Evolutionary conservation across 495 filamentous ascomycete species (phyloP).

Genomic region (Neohortaea acidophila): DNA sequence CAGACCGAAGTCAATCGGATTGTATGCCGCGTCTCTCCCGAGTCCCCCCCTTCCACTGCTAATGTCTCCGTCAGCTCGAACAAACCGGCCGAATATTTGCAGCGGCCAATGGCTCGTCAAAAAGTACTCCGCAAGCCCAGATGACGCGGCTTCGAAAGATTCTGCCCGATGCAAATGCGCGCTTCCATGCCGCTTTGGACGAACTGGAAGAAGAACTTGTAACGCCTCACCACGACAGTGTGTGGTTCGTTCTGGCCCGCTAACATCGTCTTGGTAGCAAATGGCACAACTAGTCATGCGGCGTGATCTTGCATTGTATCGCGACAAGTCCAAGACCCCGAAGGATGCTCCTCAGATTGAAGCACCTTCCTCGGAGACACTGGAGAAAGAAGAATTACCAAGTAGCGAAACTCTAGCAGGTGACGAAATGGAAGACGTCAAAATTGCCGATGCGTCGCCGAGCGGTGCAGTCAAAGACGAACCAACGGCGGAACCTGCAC

Average conservation of each 20-base stretch:
- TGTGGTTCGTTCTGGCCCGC: no score
- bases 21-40: not conserved
- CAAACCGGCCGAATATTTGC: slow-evolving; percentile 1
- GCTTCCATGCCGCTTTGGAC: not conserved
- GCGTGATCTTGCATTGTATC: slow-evolving; percentile 8
- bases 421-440: no score
- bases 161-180: not conserved
- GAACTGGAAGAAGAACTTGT: slow-evolving; percentile 2
- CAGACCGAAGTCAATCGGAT: slow-evolving; percentile 1
- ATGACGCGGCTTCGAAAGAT: not conserved
- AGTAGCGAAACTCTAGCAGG: no score
- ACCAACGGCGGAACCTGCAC: no score
- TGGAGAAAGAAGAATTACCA: no score
- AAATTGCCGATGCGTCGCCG: no score
- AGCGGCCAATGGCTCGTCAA: not conserved
- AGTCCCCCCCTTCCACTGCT: not conserved
- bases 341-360: not conserved
- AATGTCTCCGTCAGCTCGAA: not conserved
- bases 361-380: no score
- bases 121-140: not conserved
- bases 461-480: no score
- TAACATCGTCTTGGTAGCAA: no score
- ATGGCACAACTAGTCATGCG: slow-evolving; percentile 13
- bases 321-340: slow-evolving; percentile 1
- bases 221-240: no score